Base-by-base conservation (phyloP, 768 basidiomycete genomes). In the Tylopilus sp. region DNA sequence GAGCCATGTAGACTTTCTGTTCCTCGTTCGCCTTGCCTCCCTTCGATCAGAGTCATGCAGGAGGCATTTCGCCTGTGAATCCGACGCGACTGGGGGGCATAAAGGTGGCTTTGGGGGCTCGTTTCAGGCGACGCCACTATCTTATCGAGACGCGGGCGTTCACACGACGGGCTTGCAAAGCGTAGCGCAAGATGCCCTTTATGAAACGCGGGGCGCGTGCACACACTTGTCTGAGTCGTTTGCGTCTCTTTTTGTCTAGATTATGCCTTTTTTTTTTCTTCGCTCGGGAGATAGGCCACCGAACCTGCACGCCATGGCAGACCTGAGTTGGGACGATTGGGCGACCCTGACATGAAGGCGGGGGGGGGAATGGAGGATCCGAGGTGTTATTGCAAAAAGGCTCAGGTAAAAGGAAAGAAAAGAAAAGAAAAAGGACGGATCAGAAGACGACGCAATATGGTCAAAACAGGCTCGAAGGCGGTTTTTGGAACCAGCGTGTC, bases 401-500 rank as follows among this genome's bases (percentile, higher is more conserved):
- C n/a, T n/a, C n/a, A n/a, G n/a, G n/a, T n/a, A n/a, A n/a, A n/a
- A n/a, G n/a, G n/a, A n/a, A n/a, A n/a, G n/a, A n/a, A n/a, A n/a
- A 18, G n/a, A 12, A 8, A 26, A 26, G 11, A 28, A 28, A 8
- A 2, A 48, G 57, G 54, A 61, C 59, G 46, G 59, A 67, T 65
- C 56, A 67, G 65, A 65, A 66, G 58, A 38, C 48, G 23, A 36
- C 40, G 46, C 48, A 13, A 58, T 68, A 58, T 64, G 66, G 66
- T 64, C 33, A 68, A 58, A 66, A 44, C 38, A 47, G 49, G 40
- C 26, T 68, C 64, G 65, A 66, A 57, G 51, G 39, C 50, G n/a
- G 6, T 41, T 15, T 33, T 50, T 20, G n/a, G 38, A 40, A 25
- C n/a, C 35, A 31, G 30, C 17, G n/a, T 6, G 35, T n/a, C n/a